Percentiles rank a stretch among this genome's conserved stretches.
Evolutionary conservation across 306 rosid species (phyloP).

Genomic region (Benincasa hispida): DNA sequence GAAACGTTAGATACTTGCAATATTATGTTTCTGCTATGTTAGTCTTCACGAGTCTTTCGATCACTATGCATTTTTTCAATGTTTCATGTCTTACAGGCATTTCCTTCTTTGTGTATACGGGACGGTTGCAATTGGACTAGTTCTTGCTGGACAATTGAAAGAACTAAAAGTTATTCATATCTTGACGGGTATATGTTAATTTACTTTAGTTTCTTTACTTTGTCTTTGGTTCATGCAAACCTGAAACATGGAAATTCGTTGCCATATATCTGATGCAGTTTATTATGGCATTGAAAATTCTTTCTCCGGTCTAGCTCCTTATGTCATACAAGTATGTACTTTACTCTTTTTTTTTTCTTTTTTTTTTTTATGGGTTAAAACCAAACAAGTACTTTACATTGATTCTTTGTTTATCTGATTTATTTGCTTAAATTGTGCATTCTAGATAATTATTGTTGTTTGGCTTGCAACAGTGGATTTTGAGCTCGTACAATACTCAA

Average conservation of each 20-base stretch:
- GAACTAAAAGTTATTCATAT: slow-evolving; percentile 51
- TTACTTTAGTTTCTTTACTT: neutral
- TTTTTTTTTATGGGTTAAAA: no score
- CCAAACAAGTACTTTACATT: neutral
- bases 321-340: slow-evolving; percentile 58
- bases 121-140: slow-evolving; percentile 43
- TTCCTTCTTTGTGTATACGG: slow-evolving; percentile 79
- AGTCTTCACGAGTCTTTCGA: slow-evolving; percentile 2
- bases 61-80: slow-evolving; percentile 17
- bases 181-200: slow-evolving; percentile 54
- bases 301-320: slow-evolving; percentile 57
- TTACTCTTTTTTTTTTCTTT: neutral
- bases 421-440: neutral
- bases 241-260: neutral
- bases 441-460: slow-evolving; percentile 1
- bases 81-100: slow-evolving; percentile 51
- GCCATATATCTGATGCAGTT: slow-evolving; percentile 35
- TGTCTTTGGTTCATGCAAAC: neutral
- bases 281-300: slow-evolving; percentile 73
- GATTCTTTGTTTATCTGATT: neutral
- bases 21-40: neutral
- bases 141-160: slow-evolving; percentile 71
- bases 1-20: neutral
- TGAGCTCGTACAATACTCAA: slow-evolving; percentile 80
- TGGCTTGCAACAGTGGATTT: slow-evolving; percentile 51